Percentiles rank a stretch among this genome's conserved stretches.
Evolutionary conservation across 1,284 basidiomycete genomes (phyloP).

Genomic region (Ganoderma multipileum): DNA sequence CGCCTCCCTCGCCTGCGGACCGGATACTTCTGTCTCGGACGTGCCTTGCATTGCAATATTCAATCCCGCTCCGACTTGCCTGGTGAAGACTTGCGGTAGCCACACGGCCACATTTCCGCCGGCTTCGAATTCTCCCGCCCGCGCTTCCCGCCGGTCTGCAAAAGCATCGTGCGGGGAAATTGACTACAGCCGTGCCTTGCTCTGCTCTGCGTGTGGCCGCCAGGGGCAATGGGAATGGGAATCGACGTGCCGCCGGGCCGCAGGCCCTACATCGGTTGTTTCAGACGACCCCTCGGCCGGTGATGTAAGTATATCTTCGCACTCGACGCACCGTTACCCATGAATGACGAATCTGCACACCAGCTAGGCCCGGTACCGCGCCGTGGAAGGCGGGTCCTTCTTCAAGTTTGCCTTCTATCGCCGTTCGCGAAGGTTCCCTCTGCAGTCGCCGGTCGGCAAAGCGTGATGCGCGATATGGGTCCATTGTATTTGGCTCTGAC

Average conservation of each 20-base stretch:
- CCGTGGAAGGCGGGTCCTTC: not conserved
- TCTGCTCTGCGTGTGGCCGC: not conserved
- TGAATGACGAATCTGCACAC: not conserved
- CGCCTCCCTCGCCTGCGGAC: not conserved
- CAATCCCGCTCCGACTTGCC: constrained; percentile 2
- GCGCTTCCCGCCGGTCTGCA: not conserved
- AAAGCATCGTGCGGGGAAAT: constrained; percentile 6
- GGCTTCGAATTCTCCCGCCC: constrained; percentile 19
- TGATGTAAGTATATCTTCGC: not conserved
- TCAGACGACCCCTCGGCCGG: not conserved
- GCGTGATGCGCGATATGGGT: not conserved
- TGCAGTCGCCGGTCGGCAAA: not conserved
- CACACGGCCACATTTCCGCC: not conserved
- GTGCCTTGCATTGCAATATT: not conserved
- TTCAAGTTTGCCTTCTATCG: not conserved
- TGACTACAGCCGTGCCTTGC: constrained; percentile 13
- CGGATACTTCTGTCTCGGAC: not conserved
- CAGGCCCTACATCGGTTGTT: constrained; percentile 24
- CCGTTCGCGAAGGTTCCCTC: not conserved
- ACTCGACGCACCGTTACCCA: not conserved
- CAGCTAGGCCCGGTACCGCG: not conserved
- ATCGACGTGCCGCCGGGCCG: constrained; percentile 18
- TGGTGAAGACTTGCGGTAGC: not conserved
- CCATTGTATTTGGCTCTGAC: not conserved
- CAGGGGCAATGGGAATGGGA: not conserved